Percentiles rank a stretch among this genome's conserved stretches.
These are phyloP conservation scores for Schizophyllum amplum DNA, from an alignment of 1,284 basidiomycete genomes.

Conservation along the genomic window DNA sequence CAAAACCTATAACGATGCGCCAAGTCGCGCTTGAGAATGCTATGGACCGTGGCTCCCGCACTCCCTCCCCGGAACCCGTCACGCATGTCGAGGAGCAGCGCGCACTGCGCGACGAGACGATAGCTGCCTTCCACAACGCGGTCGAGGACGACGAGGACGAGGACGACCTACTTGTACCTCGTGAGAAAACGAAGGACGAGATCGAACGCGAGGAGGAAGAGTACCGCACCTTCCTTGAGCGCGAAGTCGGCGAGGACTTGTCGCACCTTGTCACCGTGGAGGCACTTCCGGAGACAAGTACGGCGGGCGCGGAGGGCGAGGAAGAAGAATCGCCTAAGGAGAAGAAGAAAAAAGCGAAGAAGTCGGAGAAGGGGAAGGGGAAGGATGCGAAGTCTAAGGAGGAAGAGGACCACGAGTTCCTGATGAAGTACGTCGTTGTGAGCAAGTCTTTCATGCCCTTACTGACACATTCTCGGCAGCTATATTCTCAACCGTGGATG, in stretches of 20 bases:
- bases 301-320: slow-evolving; percentile 25
- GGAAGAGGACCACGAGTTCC: slow-evolving; percentile 75
- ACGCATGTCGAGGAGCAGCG: slow-evolving; percentile 80
- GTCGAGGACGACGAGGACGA: slow-evolving; percentile 41
- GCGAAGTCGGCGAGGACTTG: slow-evolving; percentile 78
- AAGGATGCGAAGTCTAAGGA: slow-evolving; percentile 32
- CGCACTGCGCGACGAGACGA: slow-evolving; percentile 73
- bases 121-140: slow-evolving; percentile 68
- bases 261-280: slow-evolving; percentile 47
- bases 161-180: slow-evolving; percentile 61
- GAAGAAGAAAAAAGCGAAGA: slow-evolving; percentile 24
- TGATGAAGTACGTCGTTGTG: slow-evolving; percentile 70
- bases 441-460: slow-evolving; percentile 1
- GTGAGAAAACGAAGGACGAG: slow-evolving; percentile 75
- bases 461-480: slow-evolving; percentile 31
- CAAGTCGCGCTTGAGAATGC: slow-evolving; percentile 51
- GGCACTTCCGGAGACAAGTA: slow-evolving; percentile 19
- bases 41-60: slow-evolving; percentile 41
- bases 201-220: slow-evolving; percentile 69
- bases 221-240: slow-evolving; percentile 73
- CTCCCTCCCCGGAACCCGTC: slow-evolving; percentile 42
- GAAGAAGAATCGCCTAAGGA: slow-evolving; percentile 23
- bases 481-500: slow-evolving; percentile 94
- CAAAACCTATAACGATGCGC: slow-evolving; percentile 55
- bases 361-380: slow-evolving; percentile 19